A percentile compares a stretch with the other conserved stretches of the same genome.
phyloP scores from a whole-genome alignment of 2,329 filamentous ascomycete genomes.

The Phialophora chinensis region DNA sequence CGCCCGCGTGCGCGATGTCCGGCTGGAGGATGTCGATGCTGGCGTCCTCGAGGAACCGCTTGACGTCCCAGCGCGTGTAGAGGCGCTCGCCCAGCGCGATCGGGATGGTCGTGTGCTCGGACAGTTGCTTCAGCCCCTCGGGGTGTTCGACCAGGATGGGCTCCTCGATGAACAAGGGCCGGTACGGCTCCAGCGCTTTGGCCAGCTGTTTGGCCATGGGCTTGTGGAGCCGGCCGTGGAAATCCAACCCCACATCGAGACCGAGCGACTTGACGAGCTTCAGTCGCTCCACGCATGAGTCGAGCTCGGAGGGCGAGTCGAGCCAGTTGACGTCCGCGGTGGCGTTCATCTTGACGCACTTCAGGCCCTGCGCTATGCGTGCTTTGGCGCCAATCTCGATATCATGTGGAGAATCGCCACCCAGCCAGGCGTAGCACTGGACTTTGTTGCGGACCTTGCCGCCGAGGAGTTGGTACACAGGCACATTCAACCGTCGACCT shows the following conservation, averaged over 20 bases:
- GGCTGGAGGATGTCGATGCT: constrained; percentile 74
- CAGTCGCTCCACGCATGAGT: constrained; percentile 69
- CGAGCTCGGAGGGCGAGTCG: constrained; percentile 70
- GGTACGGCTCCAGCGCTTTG: constrained; percentile 66
- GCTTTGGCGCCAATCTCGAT: constrained; percentile 65
- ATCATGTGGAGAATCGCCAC: constrained; percentile 70
- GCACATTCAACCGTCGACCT: constrained; percentile 64
- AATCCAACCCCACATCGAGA: constrained; percentile 76
- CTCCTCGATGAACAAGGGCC: constrained; percentile 74
- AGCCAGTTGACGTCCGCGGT: constrained; percentile 76
- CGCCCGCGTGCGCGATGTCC: constrained; percentile 71
- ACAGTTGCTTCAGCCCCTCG: constrained; percentile 66
- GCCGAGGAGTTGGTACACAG: constrained; percentile 74
- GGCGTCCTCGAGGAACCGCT: constrained; percentile 69
- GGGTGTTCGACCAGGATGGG: constrained; percentile 70
- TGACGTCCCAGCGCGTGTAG: constrained; percentile 73
- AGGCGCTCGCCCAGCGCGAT: constrained; percentile 74
- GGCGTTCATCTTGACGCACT: constrained; percentile 72
- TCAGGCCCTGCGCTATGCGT: constrained; percentile 49
- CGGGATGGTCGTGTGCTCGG: constrained; percentile 62
- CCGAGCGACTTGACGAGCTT: constrained; percentile 72
- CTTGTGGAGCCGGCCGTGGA: constrained; percentile 75
- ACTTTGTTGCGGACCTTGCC: constrained; percentile 72
- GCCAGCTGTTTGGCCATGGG: constrained; percentile 77
- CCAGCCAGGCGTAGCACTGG: constrained; percentile 76